Percentiles rank a stretch among this genome's conserved stretches.
Evolutionary conservation across 352 stramenopile genomes (phyloP).

Genomic region (Globisporangium okanoganense): DNA sequence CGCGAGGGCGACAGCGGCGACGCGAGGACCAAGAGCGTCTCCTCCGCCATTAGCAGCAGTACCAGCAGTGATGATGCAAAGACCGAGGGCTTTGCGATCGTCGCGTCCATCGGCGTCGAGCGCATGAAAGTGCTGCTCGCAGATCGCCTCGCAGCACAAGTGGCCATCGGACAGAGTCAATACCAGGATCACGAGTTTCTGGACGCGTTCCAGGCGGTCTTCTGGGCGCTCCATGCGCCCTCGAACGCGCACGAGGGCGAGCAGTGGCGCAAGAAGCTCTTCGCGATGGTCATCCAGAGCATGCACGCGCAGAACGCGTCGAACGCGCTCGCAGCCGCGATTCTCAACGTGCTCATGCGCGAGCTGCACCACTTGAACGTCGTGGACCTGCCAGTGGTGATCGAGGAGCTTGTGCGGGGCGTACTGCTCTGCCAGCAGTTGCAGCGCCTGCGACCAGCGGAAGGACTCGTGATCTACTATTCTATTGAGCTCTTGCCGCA

Average conservation of each 20-base stretch:
- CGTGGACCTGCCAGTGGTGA: conserved; percentile 19
- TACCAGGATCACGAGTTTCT: conserved; percentile 31
- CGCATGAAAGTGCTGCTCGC: conserved; percentile 22
- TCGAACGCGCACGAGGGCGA: conserved; percentile 16
- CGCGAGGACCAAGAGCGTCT: neutral
- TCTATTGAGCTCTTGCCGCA: conserved; percentile 45
- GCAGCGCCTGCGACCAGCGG: conserved; percentile 16
- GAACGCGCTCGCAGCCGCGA: conserved; percentile 16
- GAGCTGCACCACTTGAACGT: conserved; percentile 35
- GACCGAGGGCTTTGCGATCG: conserved; percentile 15
- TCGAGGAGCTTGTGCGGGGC: conserved; percentile 35
- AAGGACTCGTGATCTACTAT: conserved; percentile 30
- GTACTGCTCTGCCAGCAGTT: conserved; percentile 22
- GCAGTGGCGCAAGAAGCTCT: conserved; percentile 21
- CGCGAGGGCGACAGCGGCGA: conserved; percentile 7
- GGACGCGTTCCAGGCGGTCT: conserved; percentile 26
- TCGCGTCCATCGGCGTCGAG: conserved; percentile 18
- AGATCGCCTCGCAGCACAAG: conserved; percentile 17
- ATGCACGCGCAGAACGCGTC: conserved; percentile 27
- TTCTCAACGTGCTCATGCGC: conserved; percentile 24
- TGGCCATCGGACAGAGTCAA: conserved; percentile 22
- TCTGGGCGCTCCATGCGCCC: conserved; percentile 31
- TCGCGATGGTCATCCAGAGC: conserved; percentile 21
- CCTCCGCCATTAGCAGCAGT: neutral
- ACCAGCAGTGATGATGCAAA: neutral